Evolutionary conservation across 208 protist genomes (phyloP), one percentile per base, ranked within the genome.

Genomic region (Leishmania guyanensis): DNA sequence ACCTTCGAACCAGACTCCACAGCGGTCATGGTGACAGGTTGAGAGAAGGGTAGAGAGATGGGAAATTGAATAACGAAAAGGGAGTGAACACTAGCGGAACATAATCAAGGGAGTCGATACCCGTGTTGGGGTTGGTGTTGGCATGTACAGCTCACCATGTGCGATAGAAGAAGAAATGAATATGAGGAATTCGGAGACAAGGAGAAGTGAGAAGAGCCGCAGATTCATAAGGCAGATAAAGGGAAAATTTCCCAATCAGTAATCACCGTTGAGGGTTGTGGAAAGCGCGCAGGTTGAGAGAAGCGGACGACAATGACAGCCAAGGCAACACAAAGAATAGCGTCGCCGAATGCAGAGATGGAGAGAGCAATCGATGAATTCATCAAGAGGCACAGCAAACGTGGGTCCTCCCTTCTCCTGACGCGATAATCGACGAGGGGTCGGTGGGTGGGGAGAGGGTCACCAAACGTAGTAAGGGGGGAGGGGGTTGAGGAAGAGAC

Each of bases 1-100:
- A 92, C 84, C 82, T 88, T 93, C 80, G 91, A 80, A 83, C 93
- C 90, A 83, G 93, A 95, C 78, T 92, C 88, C 79, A 96, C 82
- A 80, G 89, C 84, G 75, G 91, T 88, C 91, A 95, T 95, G 43
- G 73, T 89, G 83, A 69, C 50, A 66, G 3, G 72, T 62, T 5
- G n/a, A 14, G 70, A 36, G 22, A 12, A 26, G 51, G 14, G 51
- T 3, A 48, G 36, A 43, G 51, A 43, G 16, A 51, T 10, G 43
- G 69, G 69, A 39, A 20, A 26, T 20, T 12, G 36, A 71, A 14
- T n/a, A 66, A 10, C n/a, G 70, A 20, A 29, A 65, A 48, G 50
- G 17, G 51, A 48, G n/a, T 26, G 10, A 20, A 51, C 51, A 16
- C 69, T 73, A 51, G 43, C 33, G 46, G 51, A 22, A 9, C 16